These are phyloP conservation scores for Colletotrichum noveboracense DNA, from an alignment of 2,329 filamentous ascomycete species.

Conservation along the genomic window DNA sequence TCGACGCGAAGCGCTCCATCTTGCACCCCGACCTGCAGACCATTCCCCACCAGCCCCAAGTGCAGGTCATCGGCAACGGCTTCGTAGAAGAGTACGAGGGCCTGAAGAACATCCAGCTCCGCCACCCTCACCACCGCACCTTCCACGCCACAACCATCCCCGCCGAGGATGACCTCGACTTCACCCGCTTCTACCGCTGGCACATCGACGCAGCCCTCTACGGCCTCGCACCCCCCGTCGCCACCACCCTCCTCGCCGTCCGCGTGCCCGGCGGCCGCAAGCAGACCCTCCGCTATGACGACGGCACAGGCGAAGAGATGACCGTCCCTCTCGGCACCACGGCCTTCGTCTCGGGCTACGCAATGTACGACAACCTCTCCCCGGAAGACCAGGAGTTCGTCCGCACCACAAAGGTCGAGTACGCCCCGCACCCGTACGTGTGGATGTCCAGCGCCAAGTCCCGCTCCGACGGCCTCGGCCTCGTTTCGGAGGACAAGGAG, in stretches of 20 bases:
- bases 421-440: conserved; percentile 80
- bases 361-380: conserved; percentile 72
- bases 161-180: conserved; percentile 51
- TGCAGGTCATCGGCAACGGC: conserved; percentile 80
- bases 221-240: conserved; percentile 74
- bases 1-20: conserved; percentile 68
- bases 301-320: conserved; percentile 69
- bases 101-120: conserved; percentile 68
- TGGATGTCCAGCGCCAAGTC: conserved; percentile 78
- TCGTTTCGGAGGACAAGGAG: conserved; percentile 71
- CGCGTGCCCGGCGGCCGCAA: conserved; percentile 69
- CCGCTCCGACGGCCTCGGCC: conserved; percentile 71
- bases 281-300: conserved; percentile 76
- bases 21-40: conserved; percentile 83
- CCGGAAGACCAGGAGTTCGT: conserved; percentile 71
- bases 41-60: conserved; percentile 77
- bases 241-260: conserved; percentile 77
- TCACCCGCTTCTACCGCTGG: conserved; percentile 74
- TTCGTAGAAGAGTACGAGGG: conserved; percentile 74
- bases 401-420: conserved; percentile 71
- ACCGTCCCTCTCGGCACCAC: conserved; percentile 77
- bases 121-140: conserved; percentile 78
- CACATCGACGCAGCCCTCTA: conserved; percentile 83
- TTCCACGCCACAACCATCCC: conserved; percentile 74
- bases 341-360: conserved; percentile 74